These are phyloP conservation scores for Leccinum aurantiacum DNA, from an alignment of 768 basidiomycete genomes.

Conservation along the genomic window DNA sequence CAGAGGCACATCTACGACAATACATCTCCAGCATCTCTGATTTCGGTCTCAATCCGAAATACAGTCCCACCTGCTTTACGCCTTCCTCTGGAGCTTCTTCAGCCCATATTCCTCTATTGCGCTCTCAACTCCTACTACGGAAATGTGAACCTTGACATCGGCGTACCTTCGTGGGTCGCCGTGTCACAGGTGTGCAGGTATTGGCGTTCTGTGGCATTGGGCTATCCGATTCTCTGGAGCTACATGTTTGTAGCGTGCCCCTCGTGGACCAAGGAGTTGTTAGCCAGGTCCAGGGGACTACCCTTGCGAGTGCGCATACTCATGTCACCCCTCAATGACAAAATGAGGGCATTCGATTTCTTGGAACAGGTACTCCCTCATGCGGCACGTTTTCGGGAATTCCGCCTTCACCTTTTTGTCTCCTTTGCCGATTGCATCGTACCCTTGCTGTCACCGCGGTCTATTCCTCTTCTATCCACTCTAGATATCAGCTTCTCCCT, in stretches of 20 bases:
- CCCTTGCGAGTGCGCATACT: not conserved
- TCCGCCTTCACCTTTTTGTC: not conserved
- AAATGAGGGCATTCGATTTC: not conserved
- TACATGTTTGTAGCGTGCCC: slow-evolving; percentile 2
- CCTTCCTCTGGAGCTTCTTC: slow-evolving; percentile 1
- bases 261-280: not conserved
- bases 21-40: not conserved
- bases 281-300: slow-evolving; percentile 1
- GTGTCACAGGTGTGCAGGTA: slow-evolving; percentile 2
- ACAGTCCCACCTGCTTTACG: not conserved
- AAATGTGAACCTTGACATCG: not conserved
- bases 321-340: not conserved
- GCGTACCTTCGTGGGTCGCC: not conserved
- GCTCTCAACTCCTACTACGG: not conserved
- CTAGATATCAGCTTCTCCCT: not conserved
- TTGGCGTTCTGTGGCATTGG: slow-evolving; percentile 3
- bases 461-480: not conserved
- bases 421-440: not conserved
- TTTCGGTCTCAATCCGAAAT: not conserved
- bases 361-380: not conserved
- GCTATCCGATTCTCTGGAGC: not conserved
- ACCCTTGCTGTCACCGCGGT: not conserved
- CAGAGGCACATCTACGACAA: not conserved
- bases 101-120: not conserved
- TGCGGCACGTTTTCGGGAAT: not conserved